Evolutionary conservation across 176 grass and related monocot species (phyloP), one percentile per base, ranked within the genome.

Genomic region (Thalia dealbata): DNA sequence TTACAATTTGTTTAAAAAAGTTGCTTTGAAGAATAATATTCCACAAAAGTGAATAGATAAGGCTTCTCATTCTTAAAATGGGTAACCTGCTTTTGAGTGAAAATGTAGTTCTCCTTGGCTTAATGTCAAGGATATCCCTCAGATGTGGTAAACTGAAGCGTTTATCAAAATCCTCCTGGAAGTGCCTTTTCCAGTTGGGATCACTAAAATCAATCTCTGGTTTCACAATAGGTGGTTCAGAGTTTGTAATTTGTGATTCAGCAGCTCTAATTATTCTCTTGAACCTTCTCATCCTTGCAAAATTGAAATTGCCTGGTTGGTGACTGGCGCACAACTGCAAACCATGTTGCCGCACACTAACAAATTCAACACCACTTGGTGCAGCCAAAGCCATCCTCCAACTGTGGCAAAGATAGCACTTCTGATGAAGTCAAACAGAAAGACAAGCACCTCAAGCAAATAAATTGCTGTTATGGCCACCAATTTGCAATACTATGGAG

Each of bases 101-200:
- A 81, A 97, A 97, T 23, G 95, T 88, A 24, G 95, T 97, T 64
- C 74, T 81, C 78, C 85, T 86, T 0, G 95, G 77, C 68, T 92
- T 70, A 30, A 91, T 79, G 78, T 92, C 74, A 74, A 97, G 84
- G 73, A 97, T 74, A 70, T 97, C 87, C 66, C 71, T 84, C 79
- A 97, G 84, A 78, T 93, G 95, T 6, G 95, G 87, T 74, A 97
- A 97, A 77, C 74, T 91, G 81, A 91, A 97, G 61, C 79, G 61
- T 81, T 27, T 79, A 80, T 91, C 45, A 43, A 93, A 92, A 69
- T 97, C 90, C 83, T 92, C 87, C 75, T 91, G 83, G 71, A 91
- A 86, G 73, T 91, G 87, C 56, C 52, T 81, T 77, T 97, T 97
- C 90, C 95, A 91, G 46, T 91, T 77, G 19, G 79, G 77, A 78